Base-by-base conservation (phyloP, 2,329 filamentous ascomycete species). In the Claviceps fusiformis region DNA sequence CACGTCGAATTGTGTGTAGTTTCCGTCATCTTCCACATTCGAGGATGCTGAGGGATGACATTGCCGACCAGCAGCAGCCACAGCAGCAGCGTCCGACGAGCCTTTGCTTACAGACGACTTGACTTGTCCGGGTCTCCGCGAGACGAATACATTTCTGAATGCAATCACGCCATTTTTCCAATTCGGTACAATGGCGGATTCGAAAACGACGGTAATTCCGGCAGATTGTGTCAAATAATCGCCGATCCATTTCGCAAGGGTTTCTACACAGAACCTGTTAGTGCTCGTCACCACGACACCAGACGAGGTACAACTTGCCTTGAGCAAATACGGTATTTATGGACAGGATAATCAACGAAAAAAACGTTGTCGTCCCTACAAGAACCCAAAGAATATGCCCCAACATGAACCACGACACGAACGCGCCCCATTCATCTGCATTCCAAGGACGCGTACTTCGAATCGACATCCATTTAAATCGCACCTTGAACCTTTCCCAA, bases 391-490 rank as follows among this genome's bases (percentile, higher is more conserved):
- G 80, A 9, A 98, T 76, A 69, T 98, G 93, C 0, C 92, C 93
- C 54, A 96, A 78, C 59, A 97, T 79, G 59, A 98, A 86, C 92
- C 92, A 97, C 2, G 93, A 97, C 54, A 78, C 82, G 59, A 98
- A 92, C 4, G 93, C 93, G 49, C 90, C 88, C 76, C 95, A 96
- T 72, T 98, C 93, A 68, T 98, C 93, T 27, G 86, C 81, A 68
- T 95, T 98, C 81, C 93, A 98, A 0, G 93, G 93, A 43, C 93
- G 80, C 68, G 87, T 88, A 67, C 91, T 95, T 65, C 91, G 79
- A 63, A 98, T 98, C 2, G 93, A 95, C 63, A 93, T 85, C 93
- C 93, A 98, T 71, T 98, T 98, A 74, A 97, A 95, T 45, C 90
- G 86, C 29, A 97, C 87, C 65, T 86, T 89, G 48, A 96, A 71